phyloP scores from a whole-genome alignment of 2,329 filamentous ascomycete species.

The Madurella mycetomatis region DNA sequence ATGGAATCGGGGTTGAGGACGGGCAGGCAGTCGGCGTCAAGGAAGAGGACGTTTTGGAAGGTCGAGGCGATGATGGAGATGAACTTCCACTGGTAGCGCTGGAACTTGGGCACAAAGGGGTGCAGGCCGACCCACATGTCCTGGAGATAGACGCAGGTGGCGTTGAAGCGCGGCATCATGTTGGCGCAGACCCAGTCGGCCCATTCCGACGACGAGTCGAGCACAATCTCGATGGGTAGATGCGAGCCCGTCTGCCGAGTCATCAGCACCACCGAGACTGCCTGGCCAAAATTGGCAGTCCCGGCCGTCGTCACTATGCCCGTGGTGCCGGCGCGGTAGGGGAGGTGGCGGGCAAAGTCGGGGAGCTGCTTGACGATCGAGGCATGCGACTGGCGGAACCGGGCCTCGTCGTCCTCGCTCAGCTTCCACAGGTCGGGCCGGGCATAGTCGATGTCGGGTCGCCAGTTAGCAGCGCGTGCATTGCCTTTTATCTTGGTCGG shows the following conservation, averaged over 20 bases:
- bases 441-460: neutral
- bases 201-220: slow-evolving; percentile 32
- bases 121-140: slow-evolving; percentile 22
- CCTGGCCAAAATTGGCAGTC: slow-evolving; percentile 43
- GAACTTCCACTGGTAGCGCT: slow-evolving; percentile 52
- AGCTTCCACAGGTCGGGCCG: slow-evolving; percentile 9
- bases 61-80: slow-evolving; percentile 55
- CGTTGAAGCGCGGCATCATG: slow-evolving; percentile 29
- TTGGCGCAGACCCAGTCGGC: slow-evolving; percentile 31
- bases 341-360: slow-evolving; percentile 31
- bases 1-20: slow-evolving; percentile 35
- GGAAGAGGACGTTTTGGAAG: slow-evolving; percentile 55
- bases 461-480: neutral
- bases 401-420: slow-evolving; percentile 13
- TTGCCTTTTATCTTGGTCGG: neutral
- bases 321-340: slow-evolving; percentile 31
- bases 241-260: slow-evolving; percentile 46
- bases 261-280: slow-evolving; percentile 48
- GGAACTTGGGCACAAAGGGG: slow-evolving; percentile 23
- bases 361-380: slow-evolving; percentile 34
- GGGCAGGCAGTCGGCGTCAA: slow-evolving; percentile 55
- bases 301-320: slow-evolving; percentile 50
- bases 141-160: slow-evolving; percentile 32
- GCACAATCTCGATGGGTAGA: slow-evolving; percentile 42
- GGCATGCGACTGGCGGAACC: slow-evolving; percentile 29